Evolutionary conservation across 495 filamentous ascomycete genomes (phyloP).

Genomic region (Aspergillus steynii): DNA sequence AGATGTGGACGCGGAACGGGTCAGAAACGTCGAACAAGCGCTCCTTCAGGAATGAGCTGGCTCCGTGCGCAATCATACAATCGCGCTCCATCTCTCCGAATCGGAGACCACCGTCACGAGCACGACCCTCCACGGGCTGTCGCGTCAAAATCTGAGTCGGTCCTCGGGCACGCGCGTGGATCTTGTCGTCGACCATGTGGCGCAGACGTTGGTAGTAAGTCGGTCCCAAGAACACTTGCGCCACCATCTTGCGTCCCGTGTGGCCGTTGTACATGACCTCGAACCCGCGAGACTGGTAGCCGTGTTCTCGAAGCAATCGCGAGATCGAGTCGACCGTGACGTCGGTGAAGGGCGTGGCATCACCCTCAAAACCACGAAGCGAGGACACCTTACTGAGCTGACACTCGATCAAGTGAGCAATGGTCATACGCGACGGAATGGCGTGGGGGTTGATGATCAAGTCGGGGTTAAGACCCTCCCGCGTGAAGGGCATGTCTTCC

Average conservation of each 20-base stretch:
- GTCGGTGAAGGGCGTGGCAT: constrained; percentile 97
- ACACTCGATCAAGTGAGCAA: constrained; percentile 99
- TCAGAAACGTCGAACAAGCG: constrained; percentile 95
- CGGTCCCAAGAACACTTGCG: constrained; percentile 94
- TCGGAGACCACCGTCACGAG: constrained; percentile 93
- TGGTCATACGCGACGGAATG: constrained; percentile 99
- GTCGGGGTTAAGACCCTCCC: constrained; percentile 88
- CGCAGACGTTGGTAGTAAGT: constrained; percentile 99
- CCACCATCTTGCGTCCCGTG: constrained; percentile 86
- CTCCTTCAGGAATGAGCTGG: constrained; percentile 95
- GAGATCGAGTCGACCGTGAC: constrained; percentile 96
- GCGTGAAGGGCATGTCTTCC: constrained; percentile 98
- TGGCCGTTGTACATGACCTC: constrained; percentile 99
- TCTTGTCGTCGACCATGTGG: constrained; percentile 99
- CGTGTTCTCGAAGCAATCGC: constrained; percentile 80
- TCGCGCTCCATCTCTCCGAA: constrained; percentile 99
- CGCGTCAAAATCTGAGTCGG: constrained; percentile 96
- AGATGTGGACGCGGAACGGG: constrained; percentile 97
- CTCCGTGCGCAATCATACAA: constrained; percentile 99
- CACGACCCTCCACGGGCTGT: constrained; percentile 98
- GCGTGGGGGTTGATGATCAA: constrained; percentile 99
- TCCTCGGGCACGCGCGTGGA: constrained; percentile 92
- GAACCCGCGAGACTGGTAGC: constrained; percentile 95
- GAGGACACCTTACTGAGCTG: constrained; percentile 92
- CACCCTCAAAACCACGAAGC: constrained; percentile 87